Conservation (phyloP, 139 green algal species). For the Dunaliella primolecta region DNA sequence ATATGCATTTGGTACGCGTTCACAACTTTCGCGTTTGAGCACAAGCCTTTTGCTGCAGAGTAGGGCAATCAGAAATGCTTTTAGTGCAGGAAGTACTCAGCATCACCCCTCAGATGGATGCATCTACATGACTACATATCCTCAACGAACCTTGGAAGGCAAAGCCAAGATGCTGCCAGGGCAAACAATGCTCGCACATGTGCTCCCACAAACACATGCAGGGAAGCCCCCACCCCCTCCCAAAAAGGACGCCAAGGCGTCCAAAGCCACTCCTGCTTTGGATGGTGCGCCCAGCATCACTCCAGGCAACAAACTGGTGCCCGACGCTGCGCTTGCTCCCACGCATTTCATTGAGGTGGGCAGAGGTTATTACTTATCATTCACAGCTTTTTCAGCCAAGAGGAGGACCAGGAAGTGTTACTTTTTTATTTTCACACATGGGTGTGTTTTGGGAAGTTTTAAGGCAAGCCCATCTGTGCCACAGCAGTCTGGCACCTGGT, state of each 20-base stretch:
- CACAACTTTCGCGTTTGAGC: too few species aligned
- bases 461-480: neutral
- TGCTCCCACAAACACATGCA: neutral
- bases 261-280: neutral
- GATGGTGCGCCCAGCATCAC: conserved; percentile 18
- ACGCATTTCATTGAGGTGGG: conserved; percentile 32
- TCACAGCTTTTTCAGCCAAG: neutral
- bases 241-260: neutral
- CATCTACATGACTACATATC: too few species aligned
- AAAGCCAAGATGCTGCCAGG: too few species aligned
- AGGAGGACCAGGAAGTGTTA: neutral
- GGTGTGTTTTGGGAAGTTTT: neutral
- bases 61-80: too few species aligned
- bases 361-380: neutral
- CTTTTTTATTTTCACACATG: neutral
- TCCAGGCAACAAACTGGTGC: conserved; percentile 16
- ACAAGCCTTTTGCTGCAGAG: too few species aligned
- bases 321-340: conserved; percentile 16
- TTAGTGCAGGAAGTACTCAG: too few species aligned
- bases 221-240: neutral
- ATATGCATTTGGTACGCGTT: too few species aligned
- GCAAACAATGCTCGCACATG: too few species aligned
- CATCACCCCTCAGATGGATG: too few species aligned
- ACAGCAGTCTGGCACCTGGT: neutral
- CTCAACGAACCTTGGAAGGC: too few species aligned